Evolutionary conservation across 2,329 filamentous ascomycete genomes (phyloP).

Genomic region (Aureobasidium sp.): DNA sequence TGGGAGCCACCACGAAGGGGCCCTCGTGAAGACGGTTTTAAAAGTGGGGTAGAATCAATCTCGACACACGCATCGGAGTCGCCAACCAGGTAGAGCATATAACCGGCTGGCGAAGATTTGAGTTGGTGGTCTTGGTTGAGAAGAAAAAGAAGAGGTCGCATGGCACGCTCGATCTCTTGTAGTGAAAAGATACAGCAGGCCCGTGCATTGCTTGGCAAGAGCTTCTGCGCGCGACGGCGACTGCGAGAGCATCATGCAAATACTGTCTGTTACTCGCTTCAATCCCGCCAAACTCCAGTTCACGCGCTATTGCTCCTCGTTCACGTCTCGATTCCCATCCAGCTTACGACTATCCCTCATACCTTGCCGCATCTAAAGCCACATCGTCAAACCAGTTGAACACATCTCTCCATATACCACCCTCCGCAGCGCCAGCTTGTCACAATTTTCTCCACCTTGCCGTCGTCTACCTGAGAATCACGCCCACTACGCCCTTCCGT

Average conservation of each 20-base stretch:
- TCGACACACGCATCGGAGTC: slow-evolving; percentile 66
- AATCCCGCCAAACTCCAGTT: neutral
- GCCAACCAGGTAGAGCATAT: slow-evolving; percentile 51
- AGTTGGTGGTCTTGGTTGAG: slow-evolving; percentile 58
- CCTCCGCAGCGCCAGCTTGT: slow-evolving; percentile 1
- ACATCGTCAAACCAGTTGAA: neutral
- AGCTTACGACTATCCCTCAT: neutral
- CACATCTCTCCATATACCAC: neutral
- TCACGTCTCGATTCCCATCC: neutral
- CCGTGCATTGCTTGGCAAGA: slow-evolving; percentile 11
- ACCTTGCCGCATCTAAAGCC: neutral
- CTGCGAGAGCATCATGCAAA: neutral
- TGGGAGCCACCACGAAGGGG: slow-evolving; percentile 48
- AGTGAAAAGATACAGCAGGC: slow-evolving; percentile 12
- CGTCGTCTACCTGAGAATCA: neutral
- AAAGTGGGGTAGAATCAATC: slow-evolving; percentile 55
- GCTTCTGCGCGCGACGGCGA: slow-evolving; percentile 3
- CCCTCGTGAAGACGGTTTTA: slow-evolving; percentile 80
- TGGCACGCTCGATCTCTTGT: neutral
- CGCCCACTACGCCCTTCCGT: neutral
- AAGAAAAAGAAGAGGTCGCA: slow-evolving; percentile 29
- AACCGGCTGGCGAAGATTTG: slow-evolving; percentile 63
- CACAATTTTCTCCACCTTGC: slow-evolving; percentile 9
- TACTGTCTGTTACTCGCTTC: neutral
- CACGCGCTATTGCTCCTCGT: neutral